phyloP scores from a whole-genome alignment of 2,329 filamentous ascomycete genomes.

The Amphichorda felina region DNA sequence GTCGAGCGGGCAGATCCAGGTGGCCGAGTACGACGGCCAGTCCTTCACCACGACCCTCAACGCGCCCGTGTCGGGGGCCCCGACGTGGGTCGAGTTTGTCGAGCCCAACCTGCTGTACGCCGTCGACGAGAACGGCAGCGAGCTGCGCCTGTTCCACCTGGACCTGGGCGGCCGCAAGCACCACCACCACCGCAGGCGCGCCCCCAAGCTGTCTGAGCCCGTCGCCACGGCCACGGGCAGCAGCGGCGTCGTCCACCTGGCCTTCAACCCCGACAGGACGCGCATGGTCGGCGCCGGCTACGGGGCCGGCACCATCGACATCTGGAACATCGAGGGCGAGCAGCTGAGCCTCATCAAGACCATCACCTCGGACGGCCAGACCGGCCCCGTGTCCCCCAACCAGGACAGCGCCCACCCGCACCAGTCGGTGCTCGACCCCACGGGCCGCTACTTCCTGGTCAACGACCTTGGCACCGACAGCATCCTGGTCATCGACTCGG shows the following conservation, averaged over 20 bases:
- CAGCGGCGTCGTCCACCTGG: conserved; percentile 32
- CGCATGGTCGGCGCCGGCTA: conserved; percentile 33
- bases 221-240: conserved; percentile 20
- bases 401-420: conserved; percentile 29
- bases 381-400: conserved; percentile 18
- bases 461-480: conserved; percentile 37
- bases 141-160: conserved; percentile 23
- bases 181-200: conserved; percentile 1
- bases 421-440: conserved; percentile 34
- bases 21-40: conserved; percentile 27
- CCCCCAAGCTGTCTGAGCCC: conserved; percentile 14
- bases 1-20: conserved; percentile 20
- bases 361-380: conserved; percentile 18
- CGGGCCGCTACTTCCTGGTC: conserved; percentile 34
- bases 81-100: conserved; percentile 34
- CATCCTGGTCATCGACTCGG: conserved; percentile 31
- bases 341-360: conserved; percentile 24
- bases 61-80: conserved; percentile 19
- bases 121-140: conserved; percentile 31
- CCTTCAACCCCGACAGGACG: conserved; percentile 29
- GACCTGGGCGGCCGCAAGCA: neutral
- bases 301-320: conserved; percentile 26
- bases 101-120: conserved; percentile 28
- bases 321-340: conserved; percentile 29
- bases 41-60: conserved; percentile 24